Evolutionary conservation across 2,329 filamentous ascomycete genomes (phyloP).

Genomic region (Penicillium sp.): DNA sequence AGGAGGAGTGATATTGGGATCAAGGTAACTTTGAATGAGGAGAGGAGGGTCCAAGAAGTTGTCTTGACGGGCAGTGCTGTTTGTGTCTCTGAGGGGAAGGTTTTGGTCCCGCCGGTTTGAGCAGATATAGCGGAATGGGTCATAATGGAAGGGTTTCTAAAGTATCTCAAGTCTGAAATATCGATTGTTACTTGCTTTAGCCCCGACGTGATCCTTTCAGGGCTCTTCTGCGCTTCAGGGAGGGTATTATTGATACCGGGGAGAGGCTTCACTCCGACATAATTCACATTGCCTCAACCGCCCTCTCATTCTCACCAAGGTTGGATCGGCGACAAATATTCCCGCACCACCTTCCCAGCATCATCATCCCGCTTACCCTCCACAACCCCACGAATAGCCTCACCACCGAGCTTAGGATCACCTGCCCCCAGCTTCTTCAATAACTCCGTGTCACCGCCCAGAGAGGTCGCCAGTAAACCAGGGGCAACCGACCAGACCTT

Average conservation of each 20-base stretch:
- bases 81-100: constrained; percentile 34
- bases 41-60: constrained; percentile 33
- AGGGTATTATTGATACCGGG: too few relatives aligned
- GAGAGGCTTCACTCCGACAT: too few relatives aligned
- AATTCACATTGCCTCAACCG: too few relatives aligned
- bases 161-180: constrained; percentile 46
- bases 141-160: background rate
- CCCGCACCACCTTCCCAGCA: constrained; percentile 6
- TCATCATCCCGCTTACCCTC: constrained; percentile 11
- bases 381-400: constrained; percentile 8
- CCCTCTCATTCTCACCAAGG: background rate
- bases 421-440: constrained; percentile 11
- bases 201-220: background rate
- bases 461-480: constrained; percentile 45
- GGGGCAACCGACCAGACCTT: constrained; percentile 49
- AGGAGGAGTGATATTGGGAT: constrained; percentile 44
- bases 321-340: background rate
- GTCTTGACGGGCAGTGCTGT: constrained; percentile 36
- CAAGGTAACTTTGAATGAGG: constrained; percentile 22
- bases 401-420: constrained; percentile 12
- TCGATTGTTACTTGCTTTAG: constrained; percentile 21
- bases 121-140: constrained; percentile 5
- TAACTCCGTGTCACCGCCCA: constrained; percentile 7
- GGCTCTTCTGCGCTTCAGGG: too few relatives aligned
- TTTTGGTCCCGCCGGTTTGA: constrained; percentile 24